Evolutionary conservation across 768 basidiomycete species (phyloP), one percentile per base, ranked within the genome.

Genomic region (Boletus coccyginus): DNA sequence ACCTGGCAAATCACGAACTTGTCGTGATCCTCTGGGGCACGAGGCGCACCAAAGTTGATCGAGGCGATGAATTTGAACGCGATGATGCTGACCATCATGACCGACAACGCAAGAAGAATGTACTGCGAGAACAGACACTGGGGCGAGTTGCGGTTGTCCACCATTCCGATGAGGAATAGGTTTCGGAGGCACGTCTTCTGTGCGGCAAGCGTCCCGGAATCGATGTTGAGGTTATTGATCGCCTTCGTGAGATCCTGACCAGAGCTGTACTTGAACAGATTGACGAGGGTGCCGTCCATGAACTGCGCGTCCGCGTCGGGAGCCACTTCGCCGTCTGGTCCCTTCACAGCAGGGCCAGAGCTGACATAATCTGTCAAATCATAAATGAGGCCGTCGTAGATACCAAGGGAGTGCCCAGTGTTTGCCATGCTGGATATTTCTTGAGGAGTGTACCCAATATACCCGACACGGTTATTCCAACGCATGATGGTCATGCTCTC

Each of bases 1-100:
- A 98, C 94, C 67, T 98, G 96, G 70, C 95, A 98, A 64, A 96
- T 92, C 60, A 97, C 90, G 62, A 97, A 96, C 74, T 97, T 96
- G 77, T 97, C 94, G 68, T 94, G 93, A 64, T 94, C 90, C 73
- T 96, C 94, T 0, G 94, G 94, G 7, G 90, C 89, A 54, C 92
- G 84, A 17, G 84, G 71, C 4, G 87, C 75, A 46, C 84, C 83
- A 68, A 97, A 92, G 73, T 92, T 88, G 70, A 96, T 78, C 0
- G 92, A 93, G 2, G 92, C 92, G 58, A 97, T 75, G 77, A 96
- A 96, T 74, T 96, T 98, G 87, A 96, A 95, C 1, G 88, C 94
- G 67, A 97, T 95, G 64, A 98, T 88, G 52, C 87, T 76, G 58
- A 98, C 91, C 94, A 99, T 97, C 76, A 96, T 77, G 64, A 90